Conservation (phyloP, 1,284 basidiomycete species). For the Agroathelia rolfsii region DNA sequence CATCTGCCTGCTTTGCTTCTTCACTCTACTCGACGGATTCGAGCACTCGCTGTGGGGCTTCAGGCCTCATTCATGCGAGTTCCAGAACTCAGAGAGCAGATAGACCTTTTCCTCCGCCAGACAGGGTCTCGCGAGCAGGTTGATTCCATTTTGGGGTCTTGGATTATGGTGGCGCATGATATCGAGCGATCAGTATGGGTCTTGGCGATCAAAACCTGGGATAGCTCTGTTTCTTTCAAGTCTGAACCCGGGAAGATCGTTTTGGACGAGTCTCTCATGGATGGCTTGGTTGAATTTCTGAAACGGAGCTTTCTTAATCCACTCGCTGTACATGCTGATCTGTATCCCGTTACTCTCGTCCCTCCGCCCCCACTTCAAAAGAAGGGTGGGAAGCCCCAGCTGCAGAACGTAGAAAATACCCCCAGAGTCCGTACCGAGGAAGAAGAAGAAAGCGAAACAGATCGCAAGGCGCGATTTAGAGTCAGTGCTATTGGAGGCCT, state of each 20-base stretch:
- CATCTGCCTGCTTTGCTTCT: constrained; percentile 77
- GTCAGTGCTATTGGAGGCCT: constrained; percentile 65
- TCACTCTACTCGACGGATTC: constrained; percentile 74
- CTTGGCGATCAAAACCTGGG: constrained; percentile 48
- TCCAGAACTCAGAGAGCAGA: constrained; percentile 39
- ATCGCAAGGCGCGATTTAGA: constrained; percentile 63
- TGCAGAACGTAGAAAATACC: no score
- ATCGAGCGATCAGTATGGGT: constrained; percentile 54
- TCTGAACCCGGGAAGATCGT: constrained; percentile 21
- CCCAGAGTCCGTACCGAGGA: constrained; percentile 42
- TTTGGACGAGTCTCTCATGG: constrained; percentile 25
- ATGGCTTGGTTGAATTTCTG: constrained; percentile 36
- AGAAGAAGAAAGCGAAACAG: constrained; percentile 54
- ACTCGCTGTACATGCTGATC: constrained; percentile 46
- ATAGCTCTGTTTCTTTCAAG: constrained; percentile 13
- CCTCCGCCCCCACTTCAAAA: constrained; percentile 19
- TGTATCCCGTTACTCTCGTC: constrained; percentile 56
- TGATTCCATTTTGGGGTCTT: constrained; percentile 71
- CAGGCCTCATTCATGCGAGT: constrained; percentile 63
- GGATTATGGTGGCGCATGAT: constrained; percentile 70
- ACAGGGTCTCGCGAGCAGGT: constrained; percentile 43
- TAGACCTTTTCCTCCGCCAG: constrained; percentile 54
- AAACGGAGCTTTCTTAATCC: constrained; percentile 60
- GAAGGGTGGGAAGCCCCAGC: no score
- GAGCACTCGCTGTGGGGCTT: constrained; percentile 57